These are phyloP conservation scores for Lipomyces starkeyi DNA, from an alignment of 805 yeast genomes.

Conservation along the genomic window DNA sequence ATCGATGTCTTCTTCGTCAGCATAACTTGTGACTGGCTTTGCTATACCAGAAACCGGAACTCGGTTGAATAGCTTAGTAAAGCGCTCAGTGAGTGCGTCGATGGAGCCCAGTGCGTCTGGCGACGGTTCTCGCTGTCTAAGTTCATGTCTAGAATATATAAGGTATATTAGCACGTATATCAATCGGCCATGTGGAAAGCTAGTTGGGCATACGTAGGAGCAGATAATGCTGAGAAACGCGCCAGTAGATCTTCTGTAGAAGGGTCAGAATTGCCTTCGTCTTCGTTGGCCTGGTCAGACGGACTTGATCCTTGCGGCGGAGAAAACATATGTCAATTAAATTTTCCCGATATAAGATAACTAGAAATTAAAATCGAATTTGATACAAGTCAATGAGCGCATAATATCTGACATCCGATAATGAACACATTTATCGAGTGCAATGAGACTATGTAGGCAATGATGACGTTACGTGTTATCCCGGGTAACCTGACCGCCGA, in stretches of 20 bases:
- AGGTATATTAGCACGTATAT: neutral
- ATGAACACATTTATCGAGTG: no score
- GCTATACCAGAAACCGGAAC: conserved; percentile 24
- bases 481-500: no score
- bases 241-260: conserved; percentile 13
- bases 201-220: conserved; percentile 21
- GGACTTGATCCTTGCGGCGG: neutral
- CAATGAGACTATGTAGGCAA: no score
- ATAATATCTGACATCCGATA: no score
- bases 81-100: conserved; percentile 33
- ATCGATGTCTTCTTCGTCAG: conserved; percentile 15
- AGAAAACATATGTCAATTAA: neutral
- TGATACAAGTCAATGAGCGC: no score
- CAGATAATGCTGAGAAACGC: conserved; percentile 17
- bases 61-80: conserved; percentile 24
- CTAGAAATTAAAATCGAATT: neutral
- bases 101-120: conserved; percentile 33
- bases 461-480: no score
- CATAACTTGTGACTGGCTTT: neutral
- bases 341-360: neutral
- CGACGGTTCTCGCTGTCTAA: conserved; percentile 16
- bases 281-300: neutral
- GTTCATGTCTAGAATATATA: neutral
- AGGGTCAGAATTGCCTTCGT: neutral
- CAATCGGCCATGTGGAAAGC: neutral